A percentile compares a stretch with the other conserved stretches of the same genome.
These are phyloP conservation scores for Candida qinlingensis DNA, from an alignment of 805 yeast species.

Conservation along the genomic window DNA sequence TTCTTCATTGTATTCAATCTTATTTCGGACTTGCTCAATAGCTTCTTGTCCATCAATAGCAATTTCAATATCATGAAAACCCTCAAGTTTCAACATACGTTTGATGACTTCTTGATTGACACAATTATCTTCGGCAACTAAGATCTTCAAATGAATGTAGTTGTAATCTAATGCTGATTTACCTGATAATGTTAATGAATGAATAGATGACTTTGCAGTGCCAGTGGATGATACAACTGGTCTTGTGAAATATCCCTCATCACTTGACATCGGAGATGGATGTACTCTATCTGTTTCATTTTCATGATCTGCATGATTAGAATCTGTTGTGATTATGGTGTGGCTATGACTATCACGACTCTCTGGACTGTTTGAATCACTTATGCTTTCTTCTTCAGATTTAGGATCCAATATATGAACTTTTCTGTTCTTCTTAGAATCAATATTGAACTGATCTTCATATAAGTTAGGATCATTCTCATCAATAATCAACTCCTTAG, in stretches of 20 bases:
- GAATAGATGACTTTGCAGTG: constrained; percentile 29
- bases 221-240: constrained; percentile 35
- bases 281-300: background rate
- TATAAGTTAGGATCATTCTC: constrained; percentile 36
- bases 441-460: constrained; percentile 64
- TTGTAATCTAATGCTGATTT: constrained; percentile 14
- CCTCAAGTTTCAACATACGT: constrained; percentile 84
- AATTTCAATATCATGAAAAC: constrained; percentile 60
- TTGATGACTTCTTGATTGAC: constrained; percentile 93
- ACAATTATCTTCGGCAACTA: constrained; percentile 90
- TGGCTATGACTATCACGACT: background rate
- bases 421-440: constrained; percentile 44
- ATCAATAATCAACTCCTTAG: constrained; percentile 27
- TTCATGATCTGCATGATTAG: background rate
- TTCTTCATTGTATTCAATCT: constrained; percentile 12
- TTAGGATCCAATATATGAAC: constrained; percentile 31
- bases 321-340: background rate
- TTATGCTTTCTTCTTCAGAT: constrained; percentile 1
- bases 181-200: constrained; percentile 3
- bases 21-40: constrained; percentile 48
- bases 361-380: background rate
- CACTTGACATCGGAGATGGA: background rate
- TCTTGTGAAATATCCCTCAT: constrained; percentile 20
- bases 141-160: constrained; percentile 37
- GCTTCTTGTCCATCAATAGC: constrained; percentile 95